phyloP scores from a whole-genome alignment of 2,329 filamentous ascomycete genomes.

The Plenodomus lindquistii region DNA sequence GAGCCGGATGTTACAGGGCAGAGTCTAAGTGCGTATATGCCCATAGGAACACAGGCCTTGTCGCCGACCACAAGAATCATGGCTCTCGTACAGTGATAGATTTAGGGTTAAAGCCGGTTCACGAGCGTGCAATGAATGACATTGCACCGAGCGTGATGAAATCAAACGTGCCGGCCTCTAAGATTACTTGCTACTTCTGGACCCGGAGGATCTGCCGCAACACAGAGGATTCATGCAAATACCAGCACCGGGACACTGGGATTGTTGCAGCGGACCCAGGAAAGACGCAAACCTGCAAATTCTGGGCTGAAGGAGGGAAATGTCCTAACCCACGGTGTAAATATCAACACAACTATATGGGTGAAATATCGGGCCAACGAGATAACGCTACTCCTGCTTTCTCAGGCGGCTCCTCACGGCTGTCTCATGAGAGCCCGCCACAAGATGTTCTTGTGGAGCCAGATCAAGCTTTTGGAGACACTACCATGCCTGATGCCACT shows the following conservation, averaged over 20 bases:
- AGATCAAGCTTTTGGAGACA: background rate
- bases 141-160: background rate
- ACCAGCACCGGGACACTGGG: conserved; percentile 20
- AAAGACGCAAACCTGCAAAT: conserved; percentile 17
- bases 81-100: background rate
- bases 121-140: background rate
- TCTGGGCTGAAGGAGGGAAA: conserved; percentile 9
- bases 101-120: background rate
- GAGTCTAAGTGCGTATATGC: conserved; percentile 26
- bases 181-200: conserved; percentile 31
- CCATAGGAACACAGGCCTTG: conserved; percentile 28
- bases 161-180: background rate
- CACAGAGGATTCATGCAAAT: conserved; percentile 10
- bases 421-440: background rate
- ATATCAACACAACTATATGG: conserved; percentile 11
- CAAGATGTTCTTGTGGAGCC: background rate
- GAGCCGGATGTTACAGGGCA: background rate
- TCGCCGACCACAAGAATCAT: background rate
- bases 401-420: background rate
- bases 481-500: background rate
- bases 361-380: too few species aligned
- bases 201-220: conserved; percentile 8
- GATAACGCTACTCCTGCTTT: too few species aligned
- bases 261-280: conserved; percentile 9
- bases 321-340: conserved; percentile 13